Evolutionary conservation across 169 alveolate genomes (phyloP).

Genomic region (Theileria annulata): DNA sequence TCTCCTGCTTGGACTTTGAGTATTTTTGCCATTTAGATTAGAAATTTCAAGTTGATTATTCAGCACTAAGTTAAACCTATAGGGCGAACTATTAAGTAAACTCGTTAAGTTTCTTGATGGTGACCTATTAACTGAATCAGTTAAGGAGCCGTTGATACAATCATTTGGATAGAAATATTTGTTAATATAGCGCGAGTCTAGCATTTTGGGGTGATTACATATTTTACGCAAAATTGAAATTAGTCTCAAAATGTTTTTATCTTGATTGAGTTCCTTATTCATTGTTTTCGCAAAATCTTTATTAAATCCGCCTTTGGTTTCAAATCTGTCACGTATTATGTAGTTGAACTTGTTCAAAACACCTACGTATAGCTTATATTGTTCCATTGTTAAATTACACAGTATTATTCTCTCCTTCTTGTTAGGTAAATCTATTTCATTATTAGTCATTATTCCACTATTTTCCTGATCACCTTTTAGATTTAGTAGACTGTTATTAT

Average conservation of each 20-base stretch:
- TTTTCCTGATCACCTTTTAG: not conserved
- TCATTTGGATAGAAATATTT: not conserved
- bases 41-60: slow-evolving; percentile 78
- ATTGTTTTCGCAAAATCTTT: not conserved
- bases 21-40: slow-evolving; percentile 50
- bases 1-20: not conserved
- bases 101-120: not conserved
- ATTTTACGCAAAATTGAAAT: slow-evolving; percentile 96
- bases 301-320: not conserved
- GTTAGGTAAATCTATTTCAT: slow-evolving; percentile 52
- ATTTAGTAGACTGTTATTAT: not conserved
- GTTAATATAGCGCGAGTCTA: not conserved
- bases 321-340: not conserved
- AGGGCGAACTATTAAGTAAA: not conserved
- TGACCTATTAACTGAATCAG: not conserved
- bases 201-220: slow-evolving; percentile 96
- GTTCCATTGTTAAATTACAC: slow-evolving; percentile 70
- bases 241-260: slow-evolving; percentile 85
- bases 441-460: not conserved
- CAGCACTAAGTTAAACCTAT: not conserved
- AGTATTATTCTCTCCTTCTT: slow-evolving; percentile 71
- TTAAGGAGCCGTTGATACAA: not conserved
- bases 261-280: slow-evolving; percentile 58
- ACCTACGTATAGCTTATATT: slow-evolving; percentile 64
- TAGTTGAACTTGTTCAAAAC: slow-evolving; percentile 22